These are phyloP conservation scores for Coemansia sp. DNA, from an alignment of 371 early-diverging fungal species.

Conservation along the genomic window DNA sequence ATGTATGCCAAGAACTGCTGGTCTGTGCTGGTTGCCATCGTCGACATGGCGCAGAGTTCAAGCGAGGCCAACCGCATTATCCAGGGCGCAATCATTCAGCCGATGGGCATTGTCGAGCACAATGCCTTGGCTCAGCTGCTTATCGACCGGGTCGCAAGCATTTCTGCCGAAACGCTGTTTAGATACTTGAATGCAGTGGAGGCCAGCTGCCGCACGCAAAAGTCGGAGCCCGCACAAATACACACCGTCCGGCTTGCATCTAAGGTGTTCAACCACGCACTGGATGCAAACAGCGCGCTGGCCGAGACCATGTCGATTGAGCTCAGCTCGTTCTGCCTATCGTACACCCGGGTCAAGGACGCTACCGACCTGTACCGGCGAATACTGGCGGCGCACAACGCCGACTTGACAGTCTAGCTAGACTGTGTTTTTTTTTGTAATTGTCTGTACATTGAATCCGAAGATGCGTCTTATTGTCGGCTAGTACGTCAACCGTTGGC, in stretches of 20 bases:
- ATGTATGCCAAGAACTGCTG: conserved; percentile 26
- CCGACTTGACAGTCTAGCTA: background rate
- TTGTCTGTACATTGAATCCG: background rate
- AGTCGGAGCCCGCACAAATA: conserved; percentile 12
- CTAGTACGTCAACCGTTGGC: conserved; percentile 16
- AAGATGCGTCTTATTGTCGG: background rate
- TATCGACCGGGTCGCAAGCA: conserved; percentile 5
- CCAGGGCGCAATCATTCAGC: conserved; percentile 19
- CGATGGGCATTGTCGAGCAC: conserved; percentile 36
- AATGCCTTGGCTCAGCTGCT: conserved; percentile 24
- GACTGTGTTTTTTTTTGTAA: background rate
- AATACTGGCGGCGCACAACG: conserved; percentile 2
- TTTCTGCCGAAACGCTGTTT: conserved; percentile 27
- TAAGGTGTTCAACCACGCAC: conserved; percentile 24
- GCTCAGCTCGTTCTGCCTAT: conserved; percentile 41
- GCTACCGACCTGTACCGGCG: conserved; percentile 43
- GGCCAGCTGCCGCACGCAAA: conserved; percentile 34
- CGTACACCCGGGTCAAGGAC: conserved; percentile 37
- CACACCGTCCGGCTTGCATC: conserved; percentile 33
- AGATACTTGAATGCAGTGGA: conserved; percentile 40
- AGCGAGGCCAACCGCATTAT: conserved; percentile 16
- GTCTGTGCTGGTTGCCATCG: conserved; percentile 9
- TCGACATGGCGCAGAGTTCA: background rate
- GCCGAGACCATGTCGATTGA: conserved; percentile 34
- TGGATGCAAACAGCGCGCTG: conserved; percentile 15